These are phyloP conservation scores for Apophysomyces trapeziformis DNA, from an alignment of 371 early-diverging fungal species.

Conservation along the genomic window DNA sequence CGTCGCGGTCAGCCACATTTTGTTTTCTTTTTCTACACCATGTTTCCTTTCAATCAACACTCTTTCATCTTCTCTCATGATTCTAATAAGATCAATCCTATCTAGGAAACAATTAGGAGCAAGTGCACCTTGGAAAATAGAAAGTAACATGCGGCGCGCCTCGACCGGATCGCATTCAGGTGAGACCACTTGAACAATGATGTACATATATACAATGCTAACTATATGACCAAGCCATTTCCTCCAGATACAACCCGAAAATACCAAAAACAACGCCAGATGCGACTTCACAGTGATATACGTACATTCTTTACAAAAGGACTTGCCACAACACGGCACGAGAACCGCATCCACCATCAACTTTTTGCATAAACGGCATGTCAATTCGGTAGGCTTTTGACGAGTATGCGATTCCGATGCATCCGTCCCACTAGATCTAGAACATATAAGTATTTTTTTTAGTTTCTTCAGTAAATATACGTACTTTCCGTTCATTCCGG, in stretches of 20 bases:
- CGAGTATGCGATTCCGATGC: background rate
- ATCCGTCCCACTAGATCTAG: background rate
- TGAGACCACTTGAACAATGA: conserved; percentile 15
- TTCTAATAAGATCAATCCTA: background rate
- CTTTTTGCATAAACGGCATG: conserved; percentile 77
- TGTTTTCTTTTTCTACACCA: background rate
- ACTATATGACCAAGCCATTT: conserved; percentile 6
- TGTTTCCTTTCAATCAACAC: background rate
- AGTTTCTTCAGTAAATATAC: background rate
- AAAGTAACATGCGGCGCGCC: conserved; percentile 6
- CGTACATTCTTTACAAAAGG: conserved; percentile 88
- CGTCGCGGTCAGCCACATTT: background rate
- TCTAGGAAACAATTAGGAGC: conserved; percentile 8
- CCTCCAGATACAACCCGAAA: conserved; percentile 9
- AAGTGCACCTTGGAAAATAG: background rate
- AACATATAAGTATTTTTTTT: background rate
- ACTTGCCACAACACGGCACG: conserved; percentile 85
- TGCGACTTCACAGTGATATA: conserved; percentile 20
- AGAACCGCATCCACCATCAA: conserved; percentile 81
- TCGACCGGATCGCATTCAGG: conserved; percentile 15
- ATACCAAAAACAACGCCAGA: conserved; percentile 8
- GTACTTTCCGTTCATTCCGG: conserved; percentile 36
- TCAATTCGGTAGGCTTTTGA: conserved; percentile 58
- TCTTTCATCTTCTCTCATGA: conserved; percentile 8
- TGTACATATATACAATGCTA: conserved; percentile 11